These are phyloP conservation scores for Citrus trifoliata DNA, from an alignment of 345 rosid species.

Conservation along the genomic window DNA sequence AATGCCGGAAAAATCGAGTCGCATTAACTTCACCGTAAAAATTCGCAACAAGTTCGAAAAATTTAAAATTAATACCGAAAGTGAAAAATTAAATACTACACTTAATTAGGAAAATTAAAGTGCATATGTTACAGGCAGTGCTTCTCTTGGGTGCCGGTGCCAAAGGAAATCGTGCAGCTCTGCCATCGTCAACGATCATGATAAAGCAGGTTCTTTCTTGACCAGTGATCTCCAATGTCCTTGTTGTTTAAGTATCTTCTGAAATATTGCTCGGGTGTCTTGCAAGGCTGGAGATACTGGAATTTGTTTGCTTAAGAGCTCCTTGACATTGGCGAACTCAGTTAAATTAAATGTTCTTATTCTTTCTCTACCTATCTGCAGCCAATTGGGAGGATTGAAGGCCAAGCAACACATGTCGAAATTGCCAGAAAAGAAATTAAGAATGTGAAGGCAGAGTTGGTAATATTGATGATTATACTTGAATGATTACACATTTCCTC, in stretches of 20 bases:
- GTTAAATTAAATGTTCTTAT: background rate
- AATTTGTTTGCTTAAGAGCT: background rate
- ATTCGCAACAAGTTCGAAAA: no score
- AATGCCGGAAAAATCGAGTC: no score
- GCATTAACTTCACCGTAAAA: no score
- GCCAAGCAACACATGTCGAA: slow-evolving; percentile 86
- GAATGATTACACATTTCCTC: background rate
- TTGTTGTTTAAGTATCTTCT: slow-evolving; percentile 1
- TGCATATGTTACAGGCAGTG: no score
- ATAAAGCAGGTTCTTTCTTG: slow-evolving; percentile 49
- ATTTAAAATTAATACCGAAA: no score
- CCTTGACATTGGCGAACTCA: background rate
- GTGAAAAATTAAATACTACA: no score
- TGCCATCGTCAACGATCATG: slow-evolving; percentile 71
- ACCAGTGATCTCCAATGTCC: slow-evolving; percentile 10
- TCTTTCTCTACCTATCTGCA: slow-evolving; percentile 34
- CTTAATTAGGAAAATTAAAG: no score
- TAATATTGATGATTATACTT: slow-evolving; percentile 32
- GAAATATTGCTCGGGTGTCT: background rate
- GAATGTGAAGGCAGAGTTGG: slow-evolving; percentile 70
- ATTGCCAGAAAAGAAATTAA: slow-evolving; percentile 72
- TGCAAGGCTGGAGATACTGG: background rate
- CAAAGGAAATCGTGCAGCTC: slow-evolving; percentile 60
- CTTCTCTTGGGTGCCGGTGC: slow-evolving; percentile 74
- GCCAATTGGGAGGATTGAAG: slow-evolving; percentile 93